Evolutionary conservation across 176 grass and related monocot genomes (phyloP).

Genomic region (Musa schizocarpa): DNA sequence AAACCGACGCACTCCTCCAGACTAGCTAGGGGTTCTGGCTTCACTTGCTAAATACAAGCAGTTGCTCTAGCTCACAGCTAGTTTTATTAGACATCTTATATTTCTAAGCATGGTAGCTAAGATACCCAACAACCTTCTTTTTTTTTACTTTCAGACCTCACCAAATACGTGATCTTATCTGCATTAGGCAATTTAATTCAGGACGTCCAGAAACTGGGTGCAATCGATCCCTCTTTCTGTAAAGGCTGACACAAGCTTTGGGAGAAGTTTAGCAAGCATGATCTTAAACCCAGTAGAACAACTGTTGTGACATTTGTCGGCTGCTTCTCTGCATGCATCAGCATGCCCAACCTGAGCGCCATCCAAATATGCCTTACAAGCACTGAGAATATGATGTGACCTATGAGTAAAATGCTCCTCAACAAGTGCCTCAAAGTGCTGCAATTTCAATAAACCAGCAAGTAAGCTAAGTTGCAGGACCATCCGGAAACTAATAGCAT

Average conservation of each 20-base stretch:
- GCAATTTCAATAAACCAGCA: conserved; percentile 26
- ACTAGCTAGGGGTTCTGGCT: too few species aligned
- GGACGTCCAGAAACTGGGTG: not conserved
- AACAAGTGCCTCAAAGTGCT: conserved; percentile 85
- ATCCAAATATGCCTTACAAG: conserved; percentile 63
- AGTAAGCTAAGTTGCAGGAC: conserved; percentile 9
- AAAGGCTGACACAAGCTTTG: conserved; percentile 14
- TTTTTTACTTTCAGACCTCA: too few species aligned
- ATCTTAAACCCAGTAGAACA: conserved; percentile 23
- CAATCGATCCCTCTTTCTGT: conserved; percentile 2
- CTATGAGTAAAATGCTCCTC: conserved; percentile 63
- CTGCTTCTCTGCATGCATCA: conserved; percentile 15
- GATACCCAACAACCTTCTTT: too few species aligned
- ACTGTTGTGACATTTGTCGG: conserved; percentile 30
- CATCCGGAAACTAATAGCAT: not conserved
- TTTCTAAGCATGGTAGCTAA: too few species aligned
- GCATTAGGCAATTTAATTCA: not conserved
- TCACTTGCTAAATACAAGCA: too few species aligned
- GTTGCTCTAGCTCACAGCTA: too few species aligned
- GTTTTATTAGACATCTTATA: too few species aligned
- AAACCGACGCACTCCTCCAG: too few species aligned
- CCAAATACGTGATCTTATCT: not conserved
- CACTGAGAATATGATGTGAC: conserved; percentile 35
- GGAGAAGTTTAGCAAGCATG: conserved; percentile 20
- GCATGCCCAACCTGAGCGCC: conserved; percentile 48